A percentile compares a stretch with the other conserved stretches of the same genome.
Evolutionary conservation across 2,329 filamentous ascomycete species (phyloP).

Genomic region (Salinomyces thailandicus): DNA sequence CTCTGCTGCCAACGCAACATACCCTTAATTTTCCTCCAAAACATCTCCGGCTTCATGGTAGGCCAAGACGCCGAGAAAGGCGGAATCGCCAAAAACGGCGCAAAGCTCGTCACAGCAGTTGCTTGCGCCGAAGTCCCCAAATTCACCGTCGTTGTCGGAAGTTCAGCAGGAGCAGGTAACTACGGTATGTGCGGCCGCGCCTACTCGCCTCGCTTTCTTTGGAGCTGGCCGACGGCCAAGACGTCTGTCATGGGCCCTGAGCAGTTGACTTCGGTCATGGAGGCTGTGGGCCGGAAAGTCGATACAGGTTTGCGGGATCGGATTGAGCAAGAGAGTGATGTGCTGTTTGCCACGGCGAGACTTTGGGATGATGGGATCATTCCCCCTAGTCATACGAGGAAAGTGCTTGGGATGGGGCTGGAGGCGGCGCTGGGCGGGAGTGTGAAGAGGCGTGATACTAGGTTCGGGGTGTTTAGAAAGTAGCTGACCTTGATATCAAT

Average conservation of each 20-base stretch:
- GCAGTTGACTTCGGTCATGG: constrained; percentile 87
- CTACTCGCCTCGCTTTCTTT: constrained; percentile 82
- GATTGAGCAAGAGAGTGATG: constrained; percentile 85
- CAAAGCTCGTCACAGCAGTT: constrained; percentile 91
- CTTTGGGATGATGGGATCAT: constrained; percentile 62
- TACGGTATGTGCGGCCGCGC: constrained; percentile 97
- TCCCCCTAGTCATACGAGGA: constrained; percentile 38
- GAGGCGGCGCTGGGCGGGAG: constrained; percentile 32
- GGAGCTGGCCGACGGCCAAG: constrained; percentile 97
- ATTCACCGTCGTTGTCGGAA: constrained; percentile 92
- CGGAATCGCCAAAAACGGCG: constrained; percentile 94
- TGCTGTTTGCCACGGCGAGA: constrained; percentile 75
- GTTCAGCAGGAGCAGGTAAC: constrained; percentile 86
- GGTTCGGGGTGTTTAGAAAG: constrained; percentile 33
- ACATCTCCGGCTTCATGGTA: constrained; percentile 98
- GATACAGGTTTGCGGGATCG: constrained; percentile 71
- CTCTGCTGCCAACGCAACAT: constrained; percentile 83
- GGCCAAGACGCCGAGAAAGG: constrained; percentile 83
- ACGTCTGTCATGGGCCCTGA: constrained; percentile 94
- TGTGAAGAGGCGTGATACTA: constrained; percentile 25
- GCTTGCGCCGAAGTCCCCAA: constrained; percentile 92
- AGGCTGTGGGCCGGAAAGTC: constrained; percentile 73
- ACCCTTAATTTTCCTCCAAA: constrained; percentile 86
- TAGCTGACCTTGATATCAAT: too few relatives aligned
- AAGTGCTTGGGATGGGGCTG: constrained; percentile 39